Base-by-base conservation (phyloP, 2,329 filamentous ascomycete genomes). In the Claviceps fusiformis region DNA sequence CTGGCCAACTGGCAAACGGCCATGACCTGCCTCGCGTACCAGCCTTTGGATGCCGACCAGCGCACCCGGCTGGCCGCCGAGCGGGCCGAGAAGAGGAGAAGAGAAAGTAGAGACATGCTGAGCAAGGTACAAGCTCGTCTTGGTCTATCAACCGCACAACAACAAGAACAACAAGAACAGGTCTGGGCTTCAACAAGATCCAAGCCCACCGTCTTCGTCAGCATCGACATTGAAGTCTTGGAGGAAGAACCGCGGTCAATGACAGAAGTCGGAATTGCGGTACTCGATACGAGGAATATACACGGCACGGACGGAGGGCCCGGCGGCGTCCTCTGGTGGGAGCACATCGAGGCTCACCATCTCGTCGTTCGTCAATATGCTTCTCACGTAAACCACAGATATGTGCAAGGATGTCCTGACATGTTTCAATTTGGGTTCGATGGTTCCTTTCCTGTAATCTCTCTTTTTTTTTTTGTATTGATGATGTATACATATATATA, bases 221-320 rank as follows among this genome's bases (percentile, higher is more conserved):
- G 80, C 58, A 75, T 97, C 48, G 93, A 98, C 62, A 73, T 93
- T 37, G 93, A 98, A 68, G 83, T 85, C 1, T 88, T 84, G 56
- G 93, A 98, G 67, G 70, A 71, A 27, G 74, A 80, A 48, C 79
- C 82, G 13, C 72, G 76, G 39, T 73, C 80, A 13, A 78, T 97
- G 56, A 95, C 91, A 0, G 93, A 98, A 68, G 76, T 98, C 44
- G 93, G 93, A 0, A 75, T 98, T 45, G 85, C 89, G 1, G 83
- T 85, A 3, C 74, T 97, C 0, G 90, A 97, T 65, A 90, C 86
- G 0, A 62, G 68, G 5, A 68, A 78, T 43, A 65, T 89, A 27
- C 62, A 69, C 1, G 70, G 67, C 8, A 58, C 82, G 0, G 63
- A 79, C 0, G 86, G 87, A 3, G 87, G 87, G 0, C 62, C 71